A percentile compares a stretch with the other conserved stretches of the same genome.
These are phyloP conservation scores for Hanseniaspora gamundiae DNA, from an alignment of 1,139 yeast genomes.

Conservation along the genomic window DNA sequence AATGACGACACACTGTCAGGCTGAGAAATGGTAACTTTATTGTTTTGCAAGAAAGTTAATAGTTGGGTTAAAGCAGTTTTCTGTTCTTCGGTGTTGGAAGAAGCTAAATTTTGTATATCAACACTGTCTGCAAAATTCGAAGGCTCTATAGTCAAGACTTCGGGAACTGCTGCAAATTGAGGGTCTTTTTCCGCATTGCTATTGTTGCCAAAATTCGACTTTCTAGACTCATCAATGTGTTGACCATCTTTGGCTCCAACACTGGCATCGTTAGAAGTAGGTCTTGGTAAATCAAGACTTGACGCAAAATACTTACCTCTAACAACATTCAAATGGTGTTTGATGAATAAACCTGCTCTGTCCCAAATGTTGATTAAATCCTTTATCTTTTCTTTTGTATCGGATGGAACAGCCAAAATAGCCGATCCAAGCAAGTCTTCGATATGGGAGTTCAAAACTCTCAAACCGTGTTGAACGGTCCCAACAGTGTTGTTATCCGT, in stretches of 20 bases:
- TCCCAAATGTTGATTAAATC: slow-evolving; percentile 91
- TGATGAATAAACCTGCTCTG: slow-evolving; percentile 65
- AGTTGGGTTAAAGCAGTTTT: slow-evolving; percentile 2
- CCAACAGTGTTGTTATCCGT: slow-evolving; percentile 45
- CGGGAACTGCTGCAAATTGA: slow-evolving; percentile 2
- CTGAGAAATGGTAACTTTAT: slow-evolving; percentile 2
- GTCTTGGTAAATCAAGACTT: slow-evolving; percentile 8
- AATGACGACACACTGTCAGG: slow-evolving; percentile 2
- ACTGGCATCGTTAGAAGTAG: background rate
- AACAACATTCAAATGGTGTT: slow-evolving; percentile 40
- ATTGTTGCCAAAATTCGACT: no score
- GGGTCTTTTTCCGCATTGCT: background rate
- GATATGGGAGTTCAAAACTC: slow-evolving; percentile 44
- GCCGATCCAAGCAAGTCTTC: slow-evolving; percentile 51
- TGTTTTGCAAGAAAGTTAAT: slow-evolving; percentile 1
- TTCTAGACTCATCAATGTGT: background rate
- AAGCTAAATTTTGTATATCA: slow-evolving; percentile 1
- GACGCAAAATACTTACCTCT: slow-evolving; percentile 44
- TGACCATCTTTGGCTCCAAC: slow-evolving; percentile 4
- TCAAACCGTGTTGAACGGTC: slow-evolving; percentile 63
- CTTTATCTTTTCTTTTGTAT: slow-evolving; percentile 56
- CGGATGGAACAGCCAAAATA: slow-evolving; percentile 37
- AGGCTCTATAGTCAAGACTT: slow-evolving; percentile 5
- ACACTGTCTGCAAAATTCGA: slow-evolving; percentile 1
- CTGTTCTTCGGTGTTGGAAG: slow-evolving; percentile 5